Base-by-base conservation (phyloP, 2,329 filamentous ascomycete genomes). In the Neopestalotiopsis sp. region DNA sequence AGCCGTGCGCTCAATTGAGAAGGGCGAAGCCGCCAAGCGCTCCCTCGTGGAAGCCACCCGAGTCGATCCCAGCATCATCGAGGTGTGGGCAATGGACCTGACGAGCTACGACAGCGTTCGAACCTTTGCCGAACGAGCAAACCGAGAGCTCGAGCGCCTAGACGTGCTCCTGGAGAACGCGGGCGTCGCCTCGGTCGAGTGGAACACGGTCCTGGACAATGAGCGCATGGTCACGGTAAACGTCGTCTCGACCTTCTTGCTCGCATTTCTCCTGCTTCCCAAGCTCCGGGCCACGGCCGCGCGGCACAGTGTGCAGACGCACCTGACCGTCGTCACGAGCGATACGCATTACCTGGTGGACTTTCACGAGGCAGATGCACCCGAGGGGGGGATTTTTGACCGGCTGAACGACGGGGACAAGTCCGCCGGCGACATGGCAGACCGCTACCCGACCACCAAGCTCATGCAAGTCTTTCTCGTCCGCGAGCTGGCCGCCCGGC, bases 1-100 rank as follows among this genome's bases (percentile, higher is more conserved):
- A 17, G 59, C 59, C 3, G 59, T 62, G 34, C 59, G 59, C 34
- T 62, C 59, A 10, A 32, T 62, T 5, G 59, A 62, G 4, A 62
- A 62, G 20, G 59, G 59, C 30, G 34, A 42, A 38, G n/a, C 17
- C 32, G 59, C 59, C 10, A 42, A 24, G 34, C 66, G 72, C 2
- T 5, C 20, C 4, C 42, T 53, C 34, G 20, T 65, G 3, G 32
- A 65, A 13, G n/a, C 58, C 28, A 57, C 45, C 28, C 13, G 24
- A 5, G n/a, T 3, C 28, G 38, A 38, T 5, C 34, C 30, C 12
- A 40, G 28, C 7, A 38, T 42, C 13, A 34, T 65, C 49, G 61
- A 68, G 17, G 67, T 68, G 7, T 68, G 67, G 67, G 32, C 62
- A 5, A n/a, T 68, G 6, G 61, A 68, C 34, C 61, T 68, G 14